Evolutionary conservation across 305 asterid genomes (phyloP).

Genomic region (Stenogyne calaminthoides): DNA sequence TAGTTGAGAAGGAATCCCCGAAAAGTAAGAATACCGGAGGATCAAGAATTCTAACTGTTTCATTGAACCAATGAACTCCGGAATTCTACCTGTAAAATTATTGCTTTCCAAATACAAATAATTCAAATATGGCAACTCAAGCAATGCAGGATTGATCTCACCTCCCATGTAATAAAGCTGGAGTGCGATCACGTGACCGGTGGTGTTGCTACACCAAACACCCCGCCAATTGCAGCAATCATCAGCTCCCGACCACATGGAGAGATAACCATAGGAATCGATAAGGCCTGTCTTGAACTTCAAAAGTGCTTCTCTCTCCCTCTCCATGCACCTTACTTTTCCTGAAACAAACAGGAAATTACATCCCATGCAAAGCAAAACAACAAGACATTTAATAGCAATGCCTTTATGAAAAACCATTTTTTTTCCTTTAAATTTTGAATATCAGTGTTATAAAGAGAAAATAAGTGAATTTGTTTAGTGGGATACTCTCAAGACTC

Average conservation of each 20-base stretch:
- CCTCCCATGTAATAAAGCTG: too few species aligned
- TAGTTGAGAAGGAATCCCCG: conserved; percentile 33
- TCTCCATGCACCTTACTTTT: conserved; percentile 11
- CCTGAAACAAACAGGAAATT: neutral
- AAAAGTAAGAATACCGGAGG: conserved; percentile 1
- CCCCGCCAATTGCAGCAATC: conserved; percentile 25
- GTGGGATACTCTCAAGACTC: too few species aligned
- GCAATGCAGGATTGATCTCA: too few species aligned
- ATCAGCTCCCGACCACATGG: conserved; percentile 16
- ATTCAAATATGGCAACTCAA: neutral
- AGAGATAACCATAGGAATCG: neutral
- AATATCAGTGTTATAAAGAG: too few species aligned
- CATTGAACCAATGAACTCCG: conserved; percentile 32
- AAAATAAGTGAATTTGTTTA: too few species aligned
- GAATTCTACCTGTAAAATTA: neutral
- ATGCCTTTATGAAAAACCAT: too few species aligned
- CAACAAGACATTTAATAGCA: too few species aligned
- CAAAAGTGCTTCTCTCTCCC: conserved; percentile 23
- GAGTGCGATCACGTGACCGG: too few species aligned
- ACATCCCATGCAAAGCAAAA: too few species aligned
- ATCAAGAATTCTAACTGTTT: neutral
- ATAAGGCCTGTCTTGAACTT: conserved; percentile 18
- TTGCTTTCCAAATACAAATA: neutral
- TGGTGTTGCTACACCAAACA: too few species aligned
- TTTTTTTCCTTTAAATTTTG: too few species aligned